phyloP scores from a whole-genome alignment of 208 protist species.

The Herpetomonas muscarum region DNA sequence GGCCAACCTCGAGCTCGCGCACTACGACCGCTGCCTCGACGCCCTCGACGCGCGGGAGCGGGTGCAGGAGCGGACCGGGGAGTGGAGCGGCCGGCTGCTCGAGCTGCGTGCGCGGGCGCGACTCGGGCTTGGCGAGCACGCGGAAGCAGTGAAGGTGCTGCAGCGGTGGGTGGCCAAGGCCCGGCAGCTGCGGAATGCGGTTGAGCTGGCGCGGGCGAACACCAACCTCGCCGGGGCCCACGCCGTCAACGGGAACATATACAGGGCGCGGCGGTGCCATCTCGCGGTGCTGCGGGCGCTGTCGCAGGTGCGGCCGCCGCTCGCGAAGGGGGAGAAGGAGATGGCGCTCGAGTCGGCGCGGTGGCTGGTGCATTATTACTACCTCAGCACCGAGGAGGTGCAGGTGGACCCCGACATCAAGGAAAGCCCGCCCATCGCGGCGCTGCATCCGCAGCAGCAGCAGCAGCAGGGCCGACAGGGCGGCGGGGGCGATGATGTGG shows the following conservation, averaged over 20 bases:
- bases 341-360: conserved; percentile 62
- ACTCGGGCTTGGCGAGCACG: conserved; percentile 53
- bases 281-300: conserved; percentile 53
- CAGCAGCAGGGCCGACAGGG: conserved; percentile 11
- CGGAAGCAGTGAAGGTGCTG: conserved; percentile 76
- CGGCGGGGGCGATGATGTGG: too few species aligned
- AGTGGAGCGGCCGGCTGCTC: conserved; percentile 61
- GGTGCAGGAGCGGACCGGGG: conserved; percentile 73
- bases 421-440: not conserved
- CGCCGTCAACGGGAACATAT: conserved; percentile 42
- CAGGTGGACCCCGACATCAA: conserved; percentile 23
- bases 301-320: conserved; percentile 17
- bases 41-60: conserved; percentile 74
- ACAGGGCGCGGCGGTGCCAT: conserved; percentile 63
- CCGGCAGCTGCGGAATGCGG: conserved; percentile 43
- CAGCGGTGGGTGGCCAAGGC: conserved; percentile 67
- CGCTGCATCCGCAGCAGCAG: not conserved
- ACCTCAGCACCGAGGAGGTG: conserved; percentile 69
- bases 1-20: conserved; percentile 73
- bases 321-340: conserved; percentile 32
- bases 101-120: conserved; percentile 70
- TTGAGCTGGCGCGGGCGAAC: conserved; percentile 71
- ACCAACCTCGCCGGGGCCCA: conserved; percentile 56
- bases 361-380: conserved; percentile 84
- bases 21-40: conserved; percentile 72